Base-by-base conservation (phyloP, 495 filamentous ascomycete genomes). In the Lasiosphaeria hispida region DNA sequence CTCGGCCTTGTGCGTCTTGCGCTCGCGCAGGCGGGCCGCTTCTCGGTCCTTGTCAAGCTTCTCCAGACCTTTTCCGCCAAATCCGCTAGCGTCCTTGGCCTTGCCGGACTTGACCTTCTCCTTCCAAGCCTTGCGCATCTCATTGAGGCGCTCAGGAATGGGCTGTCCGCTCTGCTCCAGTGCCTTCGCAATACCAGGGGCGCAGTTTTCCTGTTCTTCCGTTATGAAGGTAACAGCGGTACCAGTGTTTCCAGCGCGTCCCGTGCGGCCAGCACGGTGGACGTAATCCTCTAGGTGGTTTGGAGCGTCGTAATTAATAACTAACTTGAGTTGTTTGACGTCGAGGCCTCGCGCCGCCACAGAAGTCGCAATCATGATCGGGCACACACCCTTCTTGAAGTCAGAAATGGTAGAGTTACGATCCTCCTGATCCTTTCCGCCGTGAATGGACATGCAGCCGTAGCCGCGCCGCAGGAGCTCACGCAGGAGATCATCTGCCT, bases 271-370 rank as follows among this genome's bases (percentile, higher is more conserved):
- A 53, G 89, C 90, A 63, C 95, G 89, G 69, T 99, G 95, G 9
- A 99, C 93, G 66, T 99, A 99, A 68, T 99, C 95, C 73, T 99
- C 95, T 35, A 96, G 76, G 73, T 99, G 95, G 68, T 96, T 96
- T 3, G 95, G 95, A 4, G 89, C 88, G 70, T 99, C 95, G 67
- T 92, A 99, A 63, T 99, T 99, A 66, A 99, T 85, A 17, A 99
- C 95, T 14, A 97, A 77, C 71, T 96, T 96, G 23, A 99, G 77
- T 71, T 97, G 91, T 71, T 97, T 96, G 39, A 99, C 93, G 69
- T 99, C 95, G 23, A 99, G 74, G 13, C 95, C 95, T 64, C 95
- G 87, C 40, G 95, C 95, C 4, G 95, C 95, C 58, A 99, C 92
- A 4, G 93, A 97, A 0, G 95, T 99, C 17, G 95, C 95, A 66